A percentile compares a stretch with the other conserved stretches of the same genome.
Evolutionary conservation across 129 eudicot species (phyloP).

Genomic region (Calendula officinalis): DNA sequence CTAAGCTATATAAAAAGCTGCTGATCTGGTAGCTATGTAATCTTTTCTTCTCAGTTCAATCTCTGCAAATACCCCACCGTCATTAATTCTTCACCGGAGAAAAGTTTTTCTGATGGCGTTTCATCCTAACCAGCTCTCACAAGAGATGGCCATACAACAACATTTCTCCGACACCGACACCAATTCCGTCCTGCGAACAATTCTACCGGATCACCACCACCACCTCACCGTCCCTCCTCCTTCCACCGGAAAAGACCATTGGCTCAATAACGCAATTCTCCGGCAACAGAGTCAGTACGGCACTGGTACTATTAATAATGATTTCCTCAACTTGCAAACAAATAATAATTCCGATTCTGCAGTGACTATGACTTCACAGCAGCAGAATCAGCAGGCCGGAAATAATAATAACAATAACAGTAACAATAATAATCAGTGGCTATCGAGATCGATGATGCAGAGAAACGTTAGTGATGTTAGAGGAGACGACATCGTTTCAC

Average conservation of each 20-base stretch:
- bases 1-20: constrained; percentile 22
- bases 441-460: constrained; percentile 55
- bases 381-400: constrained; percentile 10
- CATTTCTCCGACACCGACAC: constrained; percentile 46
- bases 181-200: constrained; percentile 41
- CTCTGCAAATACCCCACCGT: neutral
- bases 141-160: constrained; percentile 54
- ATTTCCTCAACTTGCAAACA: constrained; percentile 51
- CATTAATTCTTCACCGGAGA: neutral
- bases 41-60: neutral
- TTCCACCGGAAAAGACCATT: constrained; percentile 42
- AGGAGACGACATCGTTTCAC: constrained; percentile 41
- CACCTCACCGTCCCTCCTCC: constrained; percentile 15
- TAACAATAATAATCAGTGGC: constrained; percentile 49
- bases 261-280: constrained; percentile 75
- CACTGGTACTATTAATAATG: constrained; percentile 5
- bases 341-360: constrained; percentile 37
- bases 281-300: constrained; percentile 51
- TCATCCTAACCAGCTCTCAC: constrained; percentile 51
- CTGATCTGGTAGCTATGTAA: constrained; percentile 2
- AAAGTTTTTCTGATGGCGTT: constrained; percentile 37
- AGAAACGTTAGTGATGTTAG: constrained; percentile 45
- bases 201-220: constrained; percentile 41
- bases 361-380: constrained; percentile 28
- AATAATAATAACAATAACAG: constrained; percentile 4